Evolutionary conservation across 345 rosid species (phyloP), one percentile per base, ranked within the genome.

Genomic region (Cardamine resedifolia): DNA sequence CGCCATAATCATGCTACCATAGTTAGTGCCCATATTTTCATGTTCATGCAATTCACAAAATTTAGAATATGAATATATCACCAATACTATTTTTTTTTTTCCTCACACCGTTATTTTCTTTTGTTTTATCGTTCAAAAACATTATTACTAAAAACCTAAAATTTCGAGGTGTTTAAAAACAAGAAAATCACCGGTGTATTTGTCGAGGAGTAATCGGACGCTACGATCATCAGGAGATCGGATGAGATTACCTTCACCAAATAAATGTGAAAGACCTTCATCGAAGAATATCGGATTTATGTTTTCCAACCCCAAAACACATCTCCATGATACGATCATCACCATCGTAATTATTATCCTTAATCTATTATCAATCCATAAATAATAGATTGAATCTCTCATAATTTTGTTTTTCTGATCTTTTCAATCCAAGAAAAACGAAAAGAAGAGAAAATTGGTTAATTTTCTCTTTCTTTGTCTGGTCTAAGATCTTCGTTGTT

Each of bases 191-290:
- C 97, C 97, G 4, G 98, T 82, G 84, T 71, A 84, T 45, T 87
- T 86, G 48, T 90, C 85, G 58, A 93, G 96, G 84, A 91, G 94
- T 72, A 93, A 89, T 24, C 97, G 97, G 53, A 85, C 96, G 75
- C 84, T 83, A 9, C 68, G 79, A 39, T 83, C 92, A 18, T 91
- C 81, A 0, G 91, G 94, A 30, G 97, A 93, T 41, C 94, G 92
- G 39, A 85, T 81, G 15, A 91, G 87, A 57, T 93, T 90, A 72
- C 72, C 67, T 23, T 93, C 94, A 19, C 98, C 98, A 69, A 93
- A 90, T 66, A 93, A 87, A 77, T 86, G 91, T 49, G 77, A 58
- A 87, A 84, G 91, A 36, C 92, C 96, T 66, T 91, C 96, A 15
- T 89, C 94, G 67, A 93, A 93, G 57, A 56, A 76, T 64, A 70